phyloP scores from a whole-genome alignment of 805 yeast genomes.

The Torulaspora quercuum region DNA sequence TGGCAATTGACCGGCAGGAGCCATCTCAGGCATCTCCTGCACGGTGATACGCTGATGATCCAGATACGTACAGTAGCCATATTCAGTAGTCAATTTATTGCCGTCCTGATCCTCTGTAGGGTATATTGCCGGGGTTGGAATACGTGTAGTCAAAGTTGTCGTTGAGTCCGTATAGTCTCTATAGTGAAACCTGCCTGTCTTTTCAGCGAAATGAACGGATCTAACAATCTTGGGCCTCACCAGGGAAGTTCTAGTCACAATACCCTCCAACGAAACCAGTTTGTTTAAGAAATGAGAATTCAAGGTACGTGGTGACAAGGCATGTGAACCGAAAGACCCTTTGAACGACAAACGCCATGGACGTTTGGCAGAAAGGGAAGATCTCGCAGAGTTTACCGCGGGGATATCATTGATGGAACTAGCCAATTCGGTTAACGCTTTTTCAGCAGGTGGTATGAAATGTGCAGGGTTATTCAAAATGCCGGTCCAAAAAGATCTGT shows the following conservation, averaged over 20 bases:
- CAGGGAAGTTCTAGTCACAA: slow-evolving; percentile 87
- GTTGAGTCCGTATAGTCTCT: slow-evolving; percentile 92
- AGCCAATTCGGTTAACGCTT: slow-evolving; percentile 79
- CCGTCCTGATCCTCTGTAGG: slow-evolving; percentile 94
- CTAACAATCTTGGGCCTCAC: slow-evolving; percentile 89
- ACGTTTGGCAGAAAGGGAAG: slow-evolving; percentile 49
- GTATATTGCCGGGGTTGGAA: slow-evolving; percentile 70
- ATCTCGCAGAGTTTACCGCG: slow-evolving; percentile 40
- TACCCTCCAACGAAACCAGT: slow-evolving; percentile 87
- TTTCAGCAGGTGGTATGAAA: slow-evolving; percentile 81
- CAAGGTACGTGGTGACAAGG: slow-evolving; percentile 83
- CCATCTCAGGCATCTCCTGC: slow-evolving; percentile 96
- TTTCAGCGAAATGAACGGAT: slow-evolving; percentile 89
- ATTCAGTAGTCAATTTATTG: slow-evolving; percentile 81
- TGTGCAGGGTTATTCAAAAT: slow-evolving; percentile 75
- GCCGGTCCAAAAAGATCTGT: slow-evolving; percentile 73
- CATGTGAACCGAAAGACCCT: slow-evolving; percentile 89
- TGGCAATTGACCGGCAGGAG: slow-evolving; percentile 97
- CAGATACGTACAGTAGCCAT: slow-evolving; percentile 85
- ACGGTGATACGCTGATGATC: slow-evolving; percentile 92
- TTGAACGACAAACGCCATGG: slow-evolving; percentile 64
- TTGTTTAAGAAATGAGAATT: slow-evolving; percentile 73
- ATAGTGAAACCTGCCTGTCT: slow-evolving; percentile 78
- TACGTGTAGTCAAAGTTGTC: slow-evolving; percentile 58
- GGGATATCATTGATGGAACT: slow-evolving; percentile 48